Evolutionary conservation across 2,329 filamentous ascomycete genomes (phyloP).

Genomic region (Neoascochyta sp.): DNA sequence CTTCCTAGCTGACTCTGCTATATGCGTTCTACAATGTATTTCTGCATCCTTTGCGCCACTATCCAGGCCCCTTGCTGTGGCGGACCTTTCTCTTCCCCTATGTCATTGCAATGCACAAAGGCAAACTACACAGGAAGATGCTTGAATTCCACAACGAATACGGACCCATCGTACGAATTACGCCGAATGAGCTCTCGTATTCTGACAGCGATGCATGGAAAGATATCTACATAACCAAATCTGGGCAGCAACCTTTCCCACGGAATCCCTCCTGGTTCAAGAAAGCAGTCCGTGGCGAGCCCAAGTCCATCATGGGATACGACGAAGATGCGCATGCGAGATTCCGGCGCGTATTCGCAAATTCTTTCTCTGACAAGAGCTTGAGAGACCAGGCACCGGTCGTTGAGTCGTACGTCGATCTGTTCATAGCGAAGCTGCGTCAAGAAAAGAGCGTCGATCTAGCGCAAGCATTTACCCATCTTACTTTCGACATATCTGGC

Average conservation of each 20-base stretch:
- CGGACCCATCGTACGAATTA: slow-evolving; percentile 26
- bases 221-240: slow-evolving; percentile 27
- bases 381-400: slow-evolving; percentile 22
- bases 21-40: slow-evolving; percentile 26
- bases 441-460: slow-evolving; percentile 12
- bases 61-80: slow-evolving; percentile 30
- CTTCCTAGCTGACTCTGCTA: slow-evolving; percentile 9
- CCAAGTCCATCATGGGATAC: slow-evolving; percentile 22
- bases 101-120: slow-evolving; percentile 24
- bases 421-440: slow-evolving; percentile 19
- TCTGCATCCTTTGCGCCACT: slow-evolving; percentile 24
- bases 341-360: slow-evolving; percentile 23
- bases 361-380: slow-evolving; percentile 27
- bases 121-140: slow-evolving; percentile 21
- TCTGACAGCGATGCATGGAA: slow-evolving; percentile 23
- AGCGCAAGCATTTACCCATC: slow-evolving; percentile 13
- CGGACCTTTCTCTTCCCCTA: slow-evolving; percentile 24
- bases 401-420: slow-evolving; percentile 22
- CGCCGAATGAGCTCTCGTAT: slow-evolving; percentile 30
- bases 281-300: slow-evolving; percentile 22
- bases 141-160: slow-evolving; percentile 24
- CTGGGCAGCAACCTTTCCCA: slow-evolving; percentile 20
- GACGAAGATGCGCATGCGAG: slow-evolving; percentile 22
- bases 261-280: slow-evolving; percentile 25
- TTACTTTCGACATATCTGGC: slow-evolving; percentile 33